Percentiles rank a stretch among this genome's conserved stretches.
These are phyloP conservation scores for Posidonia oceanica DNA, from an alignment of 116 monocot species.

Conservation along the genomic window DNA sequence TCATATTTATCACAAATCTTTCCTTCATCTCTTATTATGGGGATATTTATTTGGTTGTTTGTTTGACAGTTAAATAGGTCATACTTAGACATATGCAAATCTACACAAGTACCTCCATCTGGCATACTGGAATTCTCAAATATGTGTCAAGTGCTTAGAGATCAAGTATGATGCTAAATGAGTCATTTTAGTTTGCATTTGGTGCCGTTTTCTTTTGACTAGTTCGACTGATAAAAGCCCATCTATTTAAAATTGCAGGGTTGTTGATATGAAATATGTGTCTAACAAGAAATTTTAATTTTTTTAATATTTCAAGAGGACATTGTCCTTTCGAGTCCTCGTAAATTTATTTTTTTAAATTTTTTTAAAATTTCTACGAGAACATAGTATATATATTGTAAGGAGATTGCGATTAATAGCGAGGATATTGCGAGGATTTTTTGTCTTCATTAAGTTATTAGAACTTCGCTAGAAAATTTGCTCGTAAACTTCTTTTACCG, in stretches of 20 bases:
- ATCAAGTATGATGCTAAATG: slow-evolving; percentile 39
- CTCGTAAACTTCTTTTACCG: no score
- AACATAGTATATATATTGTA: no score
- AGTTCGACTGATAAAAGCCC: not conserved
- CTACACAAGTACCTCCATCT: slow-evolving; percentile 50
- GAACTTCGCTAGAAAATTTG: no score
- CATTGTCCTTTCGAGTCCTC: no score
- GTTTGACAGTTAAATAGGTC: slow-evolving; percentile 63
- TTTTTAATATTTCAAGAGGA: no score
- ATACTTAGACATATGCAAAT: slow-evolving; percentile 67
- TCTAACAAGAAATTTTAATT: no score
- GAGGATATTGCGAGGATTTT: no score
- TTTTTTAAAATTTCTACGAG: no score
- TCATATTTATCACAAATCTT: not conserved
- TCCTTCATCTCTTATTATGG: not conserved
- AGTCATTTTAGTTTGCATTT: not conserved
- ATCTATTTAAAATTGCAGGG: slow-evolving; percentile 32
- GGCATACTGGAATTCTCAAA: slow-evolving; percentile 63
- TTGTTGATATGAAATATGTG: no score
- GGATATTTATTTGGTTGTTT: not conserved
- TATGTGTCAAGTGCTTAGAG: slow-evolving; percentile 71
- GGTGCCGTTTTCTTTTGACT: not conserved
- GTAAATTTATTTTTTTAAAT: no score
- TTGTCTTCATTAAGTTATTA: no score
- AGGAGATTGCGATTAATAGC: no score